Percentiles rank a stretch among this genome's conserved stretches.
These are phyloP conservation scores for Ceratobasidium sp. DNA, from an alignment of 1,284 basidiomycete species.

Conservation along the genomic window DNA sequence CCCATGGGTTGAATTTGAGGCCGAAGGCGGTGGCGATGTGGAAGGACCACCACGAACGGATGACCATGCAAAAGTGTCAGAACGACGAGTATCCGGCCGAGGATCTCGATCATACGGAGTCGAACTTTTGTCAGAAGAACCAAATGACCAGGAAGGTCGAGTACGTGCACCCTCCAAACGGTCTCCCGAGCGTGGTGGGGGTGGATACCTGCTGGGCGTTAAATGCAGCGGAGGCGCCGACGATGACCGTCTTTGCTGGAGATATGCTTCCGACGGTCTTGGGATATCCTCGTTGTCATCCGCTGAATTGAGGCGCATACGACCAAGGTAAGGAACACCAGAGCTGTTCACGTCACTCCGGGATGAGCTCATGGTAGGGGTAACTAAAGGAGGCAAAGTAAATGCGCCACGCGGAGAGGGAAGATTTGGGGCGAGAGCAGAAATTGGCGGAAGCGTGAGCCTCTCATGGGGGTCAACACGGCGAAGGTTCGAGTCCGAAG, in stretches of 20 bases:
- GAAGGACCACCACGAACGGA: slow-evolving; percentile 33
- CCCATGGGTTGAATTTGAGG: slow-evolving; percentile 36
- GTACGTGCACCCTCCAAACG: neutral
- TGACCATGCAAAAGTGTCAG: slow-evolving; percentile 35
- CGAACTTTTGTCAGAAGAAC: slow-evolving; percentile 24
- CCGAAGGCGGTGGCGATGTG: slow-evolving; percentile 29
- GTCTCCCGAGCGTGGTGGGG: slow-evolving; percentile 20
- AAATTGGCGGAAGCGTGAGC: slow-evolving; percentile 36
- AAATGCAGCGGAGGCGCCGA: slow-evolving; percentile 34
- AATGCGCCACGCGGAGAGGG: slow-evolving; percentile 37
- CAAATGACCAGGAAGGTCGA: slow-evolving; percentile 35
- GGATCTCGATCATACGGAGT: slow-evolving; percentile 9
- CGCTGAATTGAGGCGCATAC: slow-evolving; percentile 35
- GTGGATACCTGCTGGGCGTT: slow-evolving; percentile 22
- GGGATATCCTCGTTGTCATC: slow-evolving; percentile 29
- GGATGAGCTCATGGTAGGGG: neutral
- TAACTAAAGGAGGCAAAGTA: slow-evolving; percentile 29
- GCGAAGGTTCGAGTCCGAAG: slow-evolving; percentile 30
- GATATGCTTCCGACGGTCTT: slow-evolving; percentile 31
- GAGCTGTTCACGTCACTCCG: neutral
- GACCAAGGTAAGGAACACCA: slow-evolving; percentile 20
- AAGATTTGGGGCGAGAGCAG: slow-evolving; percentile 34
- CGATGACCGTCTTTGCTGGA: slow-evolving; percentile 34
- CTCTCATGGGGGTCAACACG: slow-evolving; percentile 32
- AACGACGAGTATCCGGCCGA: slow-evolving; percentile 22